phyloP scores from a whole-genome alignment of 225 moss, liverwort and hornwort genomes.

The Rhytidiadelphus loreus region DNA sequence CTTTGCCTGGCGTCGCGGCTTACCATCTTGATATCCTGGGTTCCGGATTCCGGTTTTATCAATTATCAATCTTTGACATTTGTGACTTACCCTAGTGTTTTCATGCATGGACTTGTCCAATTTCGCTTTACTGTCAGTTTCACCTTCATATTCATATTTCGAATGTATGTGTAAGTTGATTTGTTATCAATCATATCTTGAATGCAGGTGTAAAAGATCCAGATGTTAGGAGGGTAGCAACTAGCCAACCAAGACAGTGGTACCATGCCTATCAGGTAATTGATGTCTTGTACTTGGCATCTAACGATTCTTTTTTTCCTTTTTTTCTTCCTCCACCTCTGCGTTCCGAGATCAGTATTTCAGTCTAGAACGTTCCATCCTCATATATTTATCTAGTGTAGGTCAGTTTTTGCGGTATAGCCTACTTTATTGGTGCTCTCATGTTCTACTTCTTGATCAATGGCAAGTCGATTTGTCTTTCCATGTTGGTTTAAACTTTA shows the following conservation, averaged over 20 bases:
- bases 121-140: not conserved
- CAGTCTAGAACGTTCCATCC: not conserved
- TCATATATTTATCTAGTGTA: not conserved
- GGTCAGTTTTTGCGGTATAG: not conserved
- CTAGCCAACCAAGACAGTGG: slow-evolving; percentile 79
- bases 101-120: not conserved
- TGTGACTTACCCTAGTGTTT: not conserved
- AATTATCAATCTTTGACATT: not conserved
- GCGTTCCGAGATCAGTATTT: not conserved
- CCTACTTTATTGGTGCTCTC: not conserved
- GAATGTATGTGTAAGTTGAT: not conserved
- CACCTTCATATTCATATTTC: not conserved
- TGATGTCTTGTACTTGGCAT: not conserved
- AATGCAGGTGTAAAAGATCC: slow-evolving; percentile 90
- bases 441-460: not conserved
- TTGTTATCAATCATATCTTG: not conserved
- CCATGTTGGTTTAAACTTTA: not conserved
- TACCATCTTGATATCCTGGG: not conserved
- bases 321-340: not conserved
- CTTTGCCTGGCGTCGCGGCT: not conserved
- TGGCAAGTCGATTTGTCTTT: not conserved
- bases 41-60: not conserved
- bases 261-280: slow-evolving; percentile 92
- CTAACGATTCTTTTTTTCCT: not conserved
- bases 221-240: slow-evolving; percentile 83